These are phyloP conservation scores for Pulicaria dysenterica DNA, from an alignment of 129 eudicot species.

Conservation along the genomic window DNA sequence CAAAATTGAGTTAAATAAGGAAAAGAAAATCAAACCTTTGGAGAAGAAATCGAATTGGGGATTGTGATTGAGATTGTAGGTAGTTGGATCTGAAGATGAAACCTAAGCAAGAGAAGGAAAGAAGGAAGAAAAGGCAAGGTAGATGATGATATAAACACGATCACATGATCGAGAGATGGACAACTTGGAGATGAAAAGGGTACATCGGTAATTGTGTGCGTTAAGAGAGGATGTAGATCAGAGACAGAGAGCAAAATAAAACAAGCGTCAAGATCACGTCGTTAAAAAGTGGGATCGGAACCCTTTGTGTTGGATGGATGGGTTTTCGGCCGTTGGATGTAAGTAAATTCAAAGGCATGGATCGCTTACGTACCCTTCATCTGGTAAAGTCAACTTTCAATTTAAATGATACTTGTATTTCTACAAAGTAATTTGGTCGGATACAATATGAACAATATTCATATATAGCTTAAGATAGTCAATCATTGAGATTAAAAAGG, in stretches of 20 bases:
- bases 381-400: slow-evolving; percentile 7
- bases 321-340: slow-evolving; percentile 23
- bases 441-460: neutral
- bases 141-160: slow-evolving; percentile 29
- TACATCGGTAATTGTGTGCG: slow-evolving; percentile 23
- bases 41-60: slow-evolving; percentile 11
- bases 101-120: slow-evolving; percentile 20
- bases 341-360: slow-evolving; percentile 1
- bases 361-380: neutral
- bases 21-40: slow-evolving; percentile 27
- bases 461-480: no score
- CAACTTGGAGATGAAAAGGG: slow-evolving; percentile 19
- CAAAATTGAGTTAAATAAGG: neutral
- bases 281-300: slow-evolving; percentile 18
- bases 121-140: slow-evolving; percentile 25
- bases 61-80: slow-evolving; percentile 5
- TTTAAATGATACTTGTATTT: neutral
- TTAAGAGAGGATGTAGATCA: neutral
- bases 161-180: slow-evolving; percentile 22
- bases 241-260: slow-evolving; percentile 10
- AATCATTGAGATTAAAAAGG: no score
- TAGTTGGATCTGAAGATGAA: slow-evolving; percentile 33
- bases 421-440: neutral
- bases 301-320: slow-evolving; percentile 1
- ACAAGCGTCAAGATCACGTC: slow-evolving; percentile 34